Base-by-base conservation (phyloP, 768 basidiomycete genomes). In the Lenzites betulinus region DNA sequence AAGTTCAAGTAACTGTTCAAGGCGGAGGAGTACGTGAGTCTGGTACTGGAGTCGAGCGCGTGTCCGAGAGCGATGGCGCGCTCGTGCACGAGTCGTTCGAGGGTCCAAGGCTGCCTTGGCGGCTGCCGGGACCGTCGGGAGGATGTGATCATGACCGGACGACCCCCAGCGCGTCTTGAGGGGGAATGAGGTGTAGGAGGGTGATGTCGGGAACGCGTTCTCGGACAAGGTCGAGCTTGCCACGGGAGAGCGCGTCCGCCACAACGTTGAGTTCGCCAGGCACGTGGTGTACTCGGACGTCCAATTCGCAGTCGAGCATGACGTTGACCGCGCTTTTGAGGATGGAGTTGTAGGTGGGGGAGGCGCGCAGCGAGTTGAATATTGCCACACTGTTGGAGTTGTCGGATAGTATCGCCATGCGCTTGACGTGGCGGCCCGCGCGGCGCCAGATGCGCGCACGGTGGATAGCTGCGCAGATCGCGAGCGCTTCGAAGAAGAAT, bases 1-100 rank as follows among this genome's bases (percentile, higher is more conserved):
- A 81, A 80, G 0, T 67, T 62, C 12, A 78, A 26, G 47, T 79
- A 81, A 2, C 75, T 78, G 26, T 77, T 71, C n/a, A 77, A 58
- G 15, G 73, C 69, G 0, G 76, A 77, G n/a, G n/a, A n/a, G n/a
- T n/a, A n/a, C n/a, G n/a, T n/a, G n/a, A n/a, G n/a, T n/a, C n/a
- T n/a, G n/a, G 74, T 72, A 3, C 68, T 67, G 0, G 12, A 16
- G 16, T 75, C 70, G 22, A 79, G 58, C 0, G 74, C 60, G 20
- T 64, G 26, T 1, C 74, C 76, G 12, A 78, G 66, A 0, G 74
- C 72, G 63, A 76, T 66, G 6, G 71, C 62, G 6, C 73, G 68
- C 59, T 74, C 71, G 16, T 64, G 71, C 0, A 70, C 13, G 5
- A 80, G 68, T 3, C 65, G 63, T 28, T 79, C 73, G 0, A 47